Base-by-base conservation (phyloP, 2,329 filamentous ascomycete species). In the Colletotrichum coccodes region DNA sequence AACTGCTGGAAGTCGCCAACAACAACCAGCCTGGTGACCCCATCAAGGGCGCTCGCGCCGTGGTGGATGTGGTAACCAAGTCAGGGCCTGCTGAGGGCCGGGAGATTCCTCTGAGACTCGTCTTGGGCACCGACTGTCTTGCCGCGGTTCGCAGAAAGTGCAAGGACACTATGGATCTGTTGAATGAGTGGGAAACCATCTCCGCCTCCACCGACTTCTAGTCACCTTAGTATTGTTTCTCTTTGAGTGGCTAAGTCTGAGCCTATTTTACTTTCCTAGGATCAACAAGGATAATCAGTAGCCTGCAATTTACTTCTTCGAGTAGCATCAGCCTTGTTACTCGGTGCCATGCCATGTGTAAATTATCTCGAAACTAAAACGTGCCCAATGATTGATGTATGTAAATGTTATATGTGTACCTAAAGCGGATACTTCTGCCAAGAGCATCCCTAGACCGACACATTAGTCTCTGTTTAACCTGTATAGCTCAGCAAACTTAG, bases 11-110 rank as follows among this genome's bases (percentile, higher is more conserved):
- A 3, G 47, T 50, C 3, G 76, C 76, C 12, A 77, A 89, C 68
- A 79, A 84, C 18, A 82, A 84, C 0, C 87, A 90, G 77, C 82
- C 79, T 0, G 89, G 89, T 0, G 87, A 91, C 73, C 81, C 87
- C 3, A 77, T 76, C 21, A 89, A 89, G 79, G 89, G 85, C 0
- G 78, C 79, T 8, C 80, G 77, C 64, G 81, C 87, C 1, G 79
- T 89, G 32, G 81, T 90, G 6, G 88, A 91, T 71, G 79, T 88
- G 16, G 71, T 91, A 71, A 89, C 85, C 8, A 79, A 79, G 49
- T 82, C 78, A 2, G 88, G 87, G 0, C 78, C 79, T 28, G 86
- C 80, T 0, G 61, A 74, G 68, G 87, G 85, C 0, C 85, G 76
- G 71, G 80, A 84, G 23, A 77, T 91, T 2, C 89, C 88, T 0